phyloP scores from a whole-genome alignment of 2,329 filamentous ascomycete species.

The Cladosporium halotolerans region DNA sequence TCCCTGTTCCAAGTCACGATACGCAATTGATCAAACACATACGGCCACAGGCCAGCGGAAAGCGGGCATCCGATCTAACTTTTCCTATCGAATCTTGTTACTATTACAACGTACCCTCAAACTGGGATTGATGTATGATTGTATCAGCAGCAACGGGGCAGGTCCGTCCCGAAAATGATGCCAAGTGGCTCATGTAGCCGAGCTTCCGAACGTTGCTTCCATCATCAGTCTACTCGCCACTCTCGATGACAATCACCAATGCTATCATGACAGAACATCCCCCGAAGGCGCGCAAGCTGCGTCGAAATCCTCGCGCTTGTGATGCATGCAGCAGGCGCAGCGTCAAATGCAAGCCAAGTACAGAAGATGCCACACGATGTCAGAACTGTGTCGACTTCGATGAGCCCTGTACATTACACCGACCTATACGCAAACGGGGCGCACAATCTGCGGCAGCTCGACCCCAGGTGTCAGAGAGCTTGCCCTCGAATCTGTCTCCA shows the following conservation, averaged over 20 bases:
- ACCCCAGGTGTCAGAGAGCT: background rate
- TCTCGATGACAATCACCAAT: background rate
- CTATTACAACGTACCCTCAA: no score
- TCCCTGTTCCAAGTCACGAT: no score
- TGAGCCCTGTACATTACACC: constrained; percentile 39
- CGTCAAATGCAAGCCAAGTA: constrained; percentile 21
- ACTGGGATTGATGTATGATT: no score
- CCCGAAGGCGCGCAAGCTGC: constrained; percentile 12
- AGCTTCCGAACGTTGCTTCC: background rate
- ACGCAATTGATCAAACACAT: no score
- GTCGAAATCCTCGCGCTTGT: constrained; percentile 19
- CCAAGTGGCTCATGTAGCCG: background rate
- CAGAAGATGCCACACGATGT: constrained; percentile 31
- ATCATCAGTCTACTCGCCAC: background rate
- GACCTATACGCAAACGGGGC: constrained; percentile 21
- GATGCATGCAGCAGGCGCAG: constrained; percentile 44
- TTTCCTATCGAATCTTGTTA: no score
- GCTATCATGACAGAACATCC: background rate
- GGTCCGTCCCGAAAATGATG: no score
- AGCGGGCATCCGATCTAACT: no score
- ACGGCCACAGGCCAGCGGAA: no score
- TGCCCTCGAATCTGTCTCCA: background rate
- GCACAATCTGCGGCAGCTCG: constrained; percentile 23
- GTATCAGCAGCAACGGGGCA: no score
- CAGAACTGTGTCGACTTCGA: constrained; percentile 43